A percentile compares a stretch with the other conserved stretches of the same genome.
These are phyloP conservation scores for Coniophora puteana DNA, from an alignment of 1,284 basidiomycete genomes.

Conservation along the genomic window DNA sequence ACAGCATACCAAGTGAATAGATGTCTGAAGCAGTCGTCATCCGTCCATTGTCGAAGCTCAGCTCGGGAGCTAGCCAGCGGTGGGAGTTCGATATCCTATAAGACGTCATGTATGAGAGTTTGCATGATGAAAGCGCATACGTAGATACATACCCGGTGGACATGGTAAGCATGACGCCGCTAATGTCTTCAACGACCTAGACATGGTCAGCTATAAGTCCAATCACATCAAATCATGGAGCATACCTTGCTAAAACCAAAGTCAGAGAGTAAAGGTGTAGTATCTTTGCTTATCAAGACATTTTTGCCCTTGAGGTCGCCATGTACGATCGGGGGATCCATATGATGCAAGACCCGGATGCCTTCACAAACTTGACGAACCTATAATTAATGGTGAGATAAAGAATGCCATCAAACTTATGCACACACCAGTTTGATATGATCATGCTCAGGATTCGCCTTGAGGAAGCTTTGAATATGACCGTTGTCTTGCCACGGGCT, in stretches of 20 bases:
- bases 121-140: background rate
- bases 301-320: conserved; percentile 47
- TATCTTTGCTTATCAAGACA: conserved; percentile 43
- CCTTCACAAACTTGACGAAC: conserved; percentile 35
- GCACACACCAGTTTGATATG: conserved; percentile 37
- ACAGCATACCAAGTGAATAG: conserved; percentile 52
- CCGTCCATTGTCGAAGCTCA: conserved; percentile 45
- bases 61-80: conserved; percentile 53
- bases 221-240: background rate
- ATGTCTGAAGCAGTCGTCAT: conserved; percentile 47
- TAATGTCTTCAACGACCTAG: conserved; percentile 52
- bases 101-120: conserved; percentile 2
- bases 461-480: conserved; percentile 45
- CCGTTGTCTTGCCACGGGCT: conserved; percentile 55
- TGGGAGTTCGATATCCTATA: conserved; percentile 33
- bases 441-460: conserved; percentile 32
- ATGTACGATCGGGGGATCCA: conserved; percentile 46
- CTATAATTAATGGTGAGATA: background rate
- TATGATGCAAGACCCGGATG: conserved; percentile 44
- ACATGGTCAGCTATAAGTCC: conserved; percentile 3
- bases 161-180: conserved; percentile 49
- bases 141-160: conserved; percentile 36
- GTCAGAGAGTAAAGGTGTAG: conserved; percentile 52
- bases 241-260: conserved; percentile 53
- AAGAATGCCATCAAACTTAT: background rate